These are phyloP conservation scores for Solidago caesia DNA, from an alignment of 129 eudicot species.

Conservation along the genomic window DNA sequence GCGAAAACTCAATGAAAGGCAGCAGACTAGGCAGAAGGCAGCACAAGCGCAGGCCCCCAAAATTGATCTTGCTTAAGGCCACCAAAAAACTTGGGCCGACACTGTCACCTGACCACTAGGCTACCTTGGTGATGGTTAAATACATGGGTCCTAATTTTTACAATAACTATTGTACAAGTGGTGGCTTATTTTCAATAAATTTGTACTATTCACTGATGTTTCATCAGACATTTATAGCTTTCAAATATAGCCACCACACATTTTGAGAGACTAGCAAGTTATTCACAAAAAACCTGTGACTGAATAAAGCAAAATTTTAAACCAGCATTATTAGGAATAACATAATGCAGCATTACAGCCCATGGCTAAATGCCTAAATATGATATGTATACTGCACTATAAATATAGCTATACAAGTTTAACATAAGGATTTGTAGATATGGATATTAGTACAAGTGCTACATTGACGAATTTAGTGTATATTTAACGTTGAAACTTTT, in stretches of 20 bases:
- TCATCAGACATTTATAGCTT: constrained; percentile 23
- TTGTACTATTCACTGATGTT: constrained; percentile 36
- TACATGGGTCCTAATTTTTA: too few species aligned
- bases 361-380: not conserved
- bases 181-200: constrained; percentile 27
- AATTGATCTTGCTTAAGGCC: too few species aligned
- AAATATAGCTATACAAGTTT: not conserved
- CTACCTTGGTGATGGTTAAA: too few species aligned
- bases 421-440: not conserved
- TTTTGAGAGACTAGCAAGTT: constrained; percentile 12
- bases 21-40: too few species aligned
- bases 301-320: not conserved
- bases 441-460: not conserved
- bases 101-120: too few species aligned
- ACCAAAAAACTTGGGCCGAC: too few species aligned
- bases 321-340: not conserved
- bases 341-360: not conserved
- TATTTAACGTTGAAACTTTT: not conserved
- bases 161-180: constrained; percentile 22
- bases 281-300: constrained; percentile 9
- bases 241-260: constrained; percentile 14
- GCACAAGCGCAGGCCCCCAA: too few species aligned
- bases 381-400: not conserved
- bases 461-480: not conserved
- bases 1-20: too few species aligned